Evolutionary conservation across 345 rosid genomes (phyloP).

Genomic region (Brassica cretica): DNA sequence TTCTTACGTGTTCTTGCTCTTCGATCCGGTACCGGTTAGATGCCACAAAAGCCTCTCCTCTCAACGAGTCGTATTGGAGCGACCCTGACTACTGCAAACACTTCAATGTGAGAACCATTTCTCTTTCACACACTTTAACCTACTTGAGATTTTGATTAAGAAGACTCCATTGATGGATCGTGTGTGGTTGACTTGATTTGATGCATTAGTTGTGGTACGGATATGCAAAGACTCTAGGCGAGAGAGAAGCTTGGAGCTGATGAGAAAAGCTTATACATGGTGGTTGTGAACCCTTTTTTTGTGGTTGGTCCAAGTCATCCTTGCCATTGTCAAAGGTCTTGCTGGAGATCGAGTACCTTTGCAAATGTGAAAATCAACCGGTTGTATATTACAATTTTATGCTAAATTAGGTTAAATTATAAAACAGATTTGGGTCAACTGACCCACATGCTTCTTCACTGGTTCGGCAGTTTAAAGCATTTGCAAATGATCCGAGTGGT

Average conservation of each 20-base stretch:
- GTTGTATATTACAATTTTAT: too few relatives aligned
- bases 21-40: slow-evolving; percentile 67
- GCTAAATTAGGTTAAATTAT: too few relatives aligned
- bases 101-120: slow-evolving; percentile 46
- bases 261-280: slow-evolving; percentile 65
- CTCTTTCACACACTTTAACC: background rate
- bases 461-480: background rate
- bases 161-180: background rate
- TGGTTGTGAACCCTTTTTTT: slow-evolving; percentile 80
- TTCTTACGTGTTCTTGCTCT: slow-evolving; percentile 87
- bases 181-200: background rate
- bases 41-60: slow-evolving; percentile 56
- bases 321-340: slow-evolving; percentile 60
- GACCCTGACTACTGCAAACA: slow-evolving; percentile 74
- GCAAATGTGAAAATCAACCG: too few relatives aligned
- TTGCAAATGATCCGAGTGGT: background rate
- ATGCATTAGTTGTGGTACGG: slow-evolving; percentile 73
- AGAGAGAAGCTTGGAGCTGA: slow-evolving; percentile 84
- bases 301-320: slow-evolving; percentile 80
- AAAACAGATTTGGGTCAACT: too few relatives aligned
- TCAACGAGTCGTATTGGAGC: slow-evolving; percentile 87
- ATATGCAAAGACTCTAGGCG: slow-evolving; percentile 75
- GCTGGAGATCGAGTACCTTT: slow-evolving; percentile 57
- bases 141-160: background rate
- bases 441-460: too few relatives aligned